Evolutionary conservation across 805 yeast genomes (phyloP), one percentile per base, ranked within the genome.

Genomic region (Candida ponderosae): DNA sequence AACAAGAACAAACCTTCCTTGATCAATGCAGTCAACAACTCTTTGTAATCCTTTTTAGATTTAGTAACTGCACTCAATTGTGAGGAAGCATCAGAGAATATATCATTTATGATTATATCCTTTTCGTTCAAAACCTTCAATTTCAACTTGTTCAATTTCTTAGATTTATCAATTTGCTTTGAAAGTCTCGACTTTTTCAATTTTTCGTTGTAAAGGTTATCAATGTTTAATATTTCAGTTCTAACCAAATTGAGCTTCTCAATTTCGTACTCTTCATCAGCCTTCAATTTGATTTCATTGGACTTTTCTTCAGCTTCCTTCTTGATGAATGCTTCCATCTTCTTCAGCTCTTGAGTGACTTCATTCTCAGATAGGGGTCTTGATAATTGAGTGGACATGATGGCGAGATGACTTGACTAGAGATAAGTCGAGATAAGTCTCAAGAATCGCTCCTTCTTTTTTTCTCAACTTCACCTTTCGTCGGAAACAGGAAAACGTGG

Each of bases 271-370:
- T 93, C 99, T 65, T 93, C 98, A 60, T 94, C 96, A 32, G 97
- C 96, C 69, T 93, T 94, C 54, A 93, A 72, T 60, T 74, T 80
- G 57, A 93, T 88, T 65, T 93, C 99, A 62, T 85, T 86, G 49
- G 97, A 96, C 69, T 93, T 93, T 64, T 93, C 99, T 56, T 89
- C 95, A 29, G 99, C 99, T 69, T 93, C 99, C 76, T 90, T 93
- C 68, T 83, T 86, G 75, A 93, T 93, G 79, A 93, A 93, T 59
- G 94, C 89, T 61, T 90, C 95, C 97, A 93, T 93, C 72, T 93
- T 93, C 62, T 81, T 80, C 64, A 93, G 84, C 71, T 93, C 98
- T 52, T 87, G 87, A 57, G 83, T 88, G 50, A 90, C 97, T 88
- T 89, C 57, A 37, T 48, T 51, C 16, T 62, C 61, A 13, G 61